Conservation (phyloP, 2,329 filamentous ascomycete species). For the Leptosphaerulina australis region DNA sequence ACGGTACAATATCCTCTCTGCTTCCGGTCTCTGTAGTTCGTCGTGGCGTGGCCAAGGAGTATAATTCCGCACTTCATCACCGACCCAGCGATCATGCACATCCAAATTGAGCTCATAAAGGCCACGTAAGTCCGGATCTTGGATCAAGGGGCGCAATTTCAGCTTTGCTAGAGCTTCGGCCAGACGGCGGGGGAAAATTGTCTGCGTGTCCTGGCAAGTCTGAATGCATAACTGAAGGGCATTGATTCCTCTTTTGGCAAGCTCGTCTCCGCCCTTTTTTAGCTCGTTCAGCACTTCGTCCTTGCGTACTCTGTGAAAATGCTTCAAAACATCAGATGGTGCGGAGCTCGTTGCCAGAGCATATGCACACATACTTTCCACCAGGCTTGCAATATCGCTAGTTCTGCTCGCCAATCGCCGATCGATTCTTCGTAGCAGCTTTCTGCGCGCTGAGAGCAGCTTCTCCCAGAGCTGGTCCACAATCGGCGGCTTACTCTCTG, state of each 20-base stretch:
- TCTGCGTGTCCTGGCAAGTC: conserved; percentile 78
- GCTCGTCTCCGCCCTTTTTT: conserved; percentile 54
- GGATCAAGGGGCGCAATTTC: conserved; percentile 73
- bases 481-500: conserved; percentile 55
- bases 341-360: conserved; percentile 81
- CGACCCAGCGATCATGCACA: conserved; percentile 77
- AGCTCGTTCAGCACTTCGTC: conserved; percentile 71
- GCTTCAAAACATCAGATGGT: conserved; percentile 75
- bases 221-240: conserved; percentile 75
- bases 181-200: conserved; percentile 74
- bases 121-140: conserved; percentile 69
- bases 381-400: conserved; percentile 56
- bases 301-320: conserved; percentile 76
- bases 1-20: conserved; percentile 47
- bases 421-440: conserved; percentile 69
- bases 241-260: conserved; percentile 62
- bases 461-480: conserved; percentile 69
- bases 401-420: conserved; percentile 51
- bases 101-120: conserved; percentile 78
- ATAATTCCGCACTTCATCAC: conserved; percentile 81
- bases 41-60: conserved; percentile 87
- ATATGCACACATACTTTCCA: conserved; percentile 80
- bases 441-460: conserved; percentile 66
- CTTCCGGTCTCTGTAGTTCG: conserved; percentile 58
- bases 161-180: conserved; percentile 71